A percentile compares a stretch with the other conserved stretches of the same genome.
Evolutionary conservation across 164 flowering plant species (phyloP).

Genomic region (Tetrastigma voinierianum): DNA sequence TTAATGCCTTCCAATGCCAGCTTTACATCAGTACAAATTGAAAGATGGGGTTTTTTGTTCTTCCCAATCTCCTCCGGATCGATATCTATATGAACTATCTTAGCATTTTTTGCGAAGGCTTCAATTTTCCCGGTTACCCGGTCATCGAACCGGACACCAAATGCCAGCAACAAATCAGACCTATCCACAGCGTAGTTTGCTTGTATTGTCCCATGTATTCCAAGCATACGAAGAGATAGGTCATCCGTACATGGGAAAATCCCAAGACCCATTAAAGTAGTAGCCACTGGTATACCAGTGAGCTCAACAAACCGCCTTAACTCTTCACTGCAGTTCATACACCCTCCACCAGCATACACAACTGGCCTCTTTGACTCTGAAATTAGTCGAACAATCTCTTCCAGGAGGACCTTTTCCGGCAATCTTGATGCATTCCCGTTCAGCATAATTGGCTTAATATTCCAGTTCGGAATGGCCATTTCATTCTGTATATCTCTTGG

Average conservation of each 20-base stretch:
- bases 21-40: too few relatives aligned
- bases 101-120: slow-evolving; percentile 70
- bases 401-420: slow-evolving; percentile 40
- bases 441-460: slow-evolving; percentile 38
- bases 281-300: slow-evolving; percentile 69
- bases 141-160: slow-evolving; percentile 76
- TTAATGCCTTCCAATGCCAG: slow-evolving; percentile 53
- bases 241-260: slow-evolving; percentile 39
- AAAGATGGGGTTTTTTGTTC: slow-evolving; percentile 69
- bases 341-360: slow-evolving; percentile 73
- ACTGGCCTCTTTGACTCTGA: slow-evolving; percentile 59
- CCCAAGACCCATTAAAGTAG: slow-evolving; percentile 76
- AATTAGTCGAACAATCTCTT: slow-evolving; percentile 52
- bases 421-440: slow-evolving; percentile 48
- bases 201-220: slow-evolving; percentile 78
- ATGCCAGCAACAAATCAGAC: slow-evolving; percentile 66
- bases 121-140: slow-evolving; percentile 76
- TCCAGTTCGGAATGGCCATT: slow-evolving; percentile 54
- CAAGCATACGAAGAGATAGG: slow-evolving; percentile 61
- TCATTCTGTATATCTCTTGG: slow-evolving; percentile 72
- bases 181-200: slow-evolving; percentile 71
- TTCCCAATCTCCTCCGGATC: slow-evolving; percentile 78
- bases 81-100: slow-evolving; percentile 72
- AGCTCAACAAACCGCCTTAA: slow-evolving; percentile 57
- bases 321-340: slow-evolving; percentile 60